Evolutionary conservation across 129 eudicot species (phyloP), one percentile per base, ranked within the genome.

Genomic region (Oenanthe sinensis): DNA sequence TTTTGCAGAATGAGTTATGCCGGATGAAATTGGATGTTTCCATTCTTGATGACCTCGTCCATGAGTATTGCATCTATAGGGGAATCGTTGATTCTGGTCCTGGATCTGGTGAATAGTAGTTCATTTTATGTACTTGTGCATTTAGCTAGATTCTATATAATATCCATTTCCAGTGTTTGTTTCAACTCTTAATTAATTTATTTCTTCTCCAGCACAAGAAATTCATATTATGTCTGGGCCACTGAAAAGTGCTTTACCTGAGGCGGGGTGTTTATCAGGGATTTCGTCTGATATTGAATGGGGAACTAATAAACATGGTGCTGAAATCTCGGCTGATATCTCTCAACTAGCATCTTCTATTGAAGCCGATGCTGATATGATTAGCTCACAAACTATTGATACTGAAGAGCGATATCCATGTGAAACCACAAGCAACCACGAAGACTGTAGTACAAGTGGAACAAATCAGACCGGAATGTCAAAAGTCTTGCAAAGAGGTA

Each of bases 381-480:
- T 75, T 74, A 78, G 84, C 81, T 36, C 78, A 68, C 88, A 88
- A 75, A 82, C 65, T 76, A 79, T 82, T 43, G 97, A 80, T 77
- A 72, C 76, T 55, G 92, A 89, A 72, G 90, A 89, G 78, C 79
- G 95, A 60, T 86, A 85, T 75, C 86, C 90, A 22, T 67, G 79
- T 81, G 91, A 87, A 48, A 60, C 81, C 19, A 48, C 84, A 17
- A 83, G 86, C 77, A 78, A 77, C 76, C 85, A 81, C 47, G 96
- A 89, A 81, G 97, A 92, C 73, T 96, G 99, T 82, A 92, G 99
- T 82, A 96, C 99, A n/a, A 96, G 97, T 75, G 88, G 87, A 45
- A 82, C 80, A 8, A 87, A 79, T 54, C 96, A 85, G 47, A 80
- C 77, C 68, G 85, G 82, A 73, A 85, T 82, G 76, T 81, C 84